Percentiles rank a stretch among this genome's conserved stretches.
phyloP scores from a whole-genome alignment of 2,329 filamentous ascomycete species.

The Monascus ruber region DNA sequence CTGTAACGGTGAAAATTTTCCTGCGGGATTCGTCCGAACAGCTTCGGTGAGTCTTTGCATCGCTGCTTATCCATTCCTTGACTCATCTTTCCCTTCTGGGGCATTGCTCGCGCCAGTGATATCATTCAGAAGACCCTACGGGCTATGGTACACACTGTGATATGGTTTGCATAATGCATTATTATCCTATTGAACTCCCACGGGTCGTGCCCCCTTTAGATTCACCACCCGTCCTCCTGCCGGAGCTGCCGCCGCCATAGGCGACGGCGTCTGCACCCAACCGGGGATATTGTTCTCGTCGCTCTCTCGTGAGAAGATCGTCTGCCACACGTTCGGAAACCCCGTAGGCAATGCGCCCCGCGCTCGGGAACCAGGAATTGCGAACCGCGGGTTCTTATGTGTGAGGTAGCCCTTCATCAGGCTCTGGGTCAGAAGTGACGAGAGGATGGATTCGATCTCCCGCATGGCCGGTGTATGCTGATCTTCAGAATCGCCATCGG shows the following conservation, averaged over 20 bases:
- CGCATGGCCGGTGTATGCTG: conserved; percentile 35
- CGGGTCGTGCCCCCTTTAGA: conserved; percentile 43
- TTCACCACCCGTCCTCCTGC: conserved; percentile 45
- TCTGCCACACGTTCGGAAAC: conserved; percentile 64
- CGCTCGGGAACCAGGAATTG: conserved; percentile 58
- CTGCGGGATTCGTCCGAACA: too few species aligned
- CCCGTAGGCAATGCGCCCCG: conserved; percentile 32
- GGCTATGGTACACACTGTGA: too few species aligned
- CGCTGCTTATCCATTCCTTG: too few species aligned
- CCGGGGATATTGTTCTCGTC: conserved; percentile 58
- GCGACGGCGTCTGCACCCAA: conserved; percentile 49
- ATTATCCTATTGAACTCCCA: conserved; percentile 23
- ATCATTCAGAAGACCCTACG: too few species aligned
- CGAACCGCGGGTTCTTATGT: conserved; percentile 64
- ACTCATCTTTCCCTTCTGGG: too few species aligned
- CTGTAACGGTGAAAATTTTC: too few species aligned
- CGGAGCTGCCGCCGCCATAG: conserved; percentile 1
- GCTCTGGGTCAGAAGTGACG: conserved; percentile 67
- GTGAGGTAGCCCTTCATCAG: conserved; percentile 76
- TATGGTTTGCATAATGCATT: too few species aligned
- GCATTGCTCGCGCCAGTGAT: too few species aligned
- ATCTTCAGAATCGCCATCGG: conserved; percentile 7
- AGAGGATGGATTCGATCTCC: conserved; percentile 67
- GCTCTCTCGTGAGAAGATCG: conserved; percentile 50
- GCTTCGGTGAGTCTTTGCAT: too few species aligned